phyloP scores from a whole-genome alignment of 495 filamentous ascomycete species.

The Aspergillus nidulans region DNA sequence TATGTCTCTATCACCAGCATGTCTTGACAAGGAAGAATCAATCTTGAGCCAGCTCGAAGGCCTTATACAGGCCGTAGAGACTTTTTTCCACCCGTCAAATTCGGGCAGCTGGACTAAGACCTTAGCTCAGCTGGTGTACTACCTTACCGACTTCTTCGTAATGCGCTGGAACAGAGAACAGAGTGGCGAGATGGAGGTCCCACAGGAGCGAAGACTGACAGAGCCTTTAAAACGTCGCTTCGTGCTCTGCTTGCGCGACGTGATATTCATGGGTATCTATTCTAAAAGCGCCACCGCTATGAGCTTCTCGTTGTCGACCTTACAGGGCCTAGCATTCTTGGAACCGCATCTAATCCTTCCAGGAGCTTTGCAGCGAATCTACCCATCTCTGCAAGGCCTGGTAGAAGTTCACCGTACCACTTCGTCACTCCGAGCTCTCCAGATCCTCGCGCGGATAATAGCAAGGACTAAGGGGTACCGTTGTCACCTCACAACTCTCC shows the following conservation, averaged over 20 bases:
- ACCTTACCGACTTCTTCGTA: conserved; percentile 92
- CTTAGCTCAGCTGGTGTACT: conserved; percentile 85
- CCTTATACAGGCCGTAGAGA: conserved; percentile 92
- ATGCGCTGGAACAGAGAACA: conserved; percentile 96
- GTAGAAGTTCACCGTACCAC: conserved; percentile 97
- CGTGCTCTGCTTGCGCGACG: conserved; percentile 84
- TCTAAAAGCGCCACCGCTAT: conserved; percentile 88
- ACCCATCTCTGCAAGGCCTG: conserved; percentile 90
- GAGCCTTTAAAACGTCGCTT: conserved; percentile 80
- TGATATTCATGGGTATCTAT: conserved; percentile 98
- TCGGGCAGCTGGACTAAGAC: conserved; percentile 89
- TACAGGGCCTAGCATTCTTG: conserved; percentile 84
- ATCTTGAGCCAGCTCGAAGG: conserved; percentile 84
- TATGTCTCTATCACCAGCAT: conserved; percentile 85
- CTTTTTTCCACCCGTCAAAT: conserved; percentile 98
- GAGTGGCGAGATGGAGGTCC: conserved; percentile 83
- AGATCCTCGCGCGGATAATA: conserved; percentile 85
- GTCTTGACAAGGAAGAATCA: conserved; percentile 71
- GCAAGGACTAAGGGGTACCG: conserved; percentile 86
- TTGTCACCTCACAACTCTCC: conserved; percentile 87
- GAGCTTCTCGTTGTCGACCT: conserved; percentile 81
- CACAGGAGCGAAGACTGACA: conserved; percentile 72
- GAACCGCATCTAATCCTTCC: conserved; percentile 92
- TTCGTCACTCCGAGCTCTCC: conserved; percentile 84
- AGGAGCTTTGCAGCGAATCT: conserved; percentile 91